These are phyloP conservation scores for Hypericum androsaemum DNA, from an alignment of 345 rosid genomes.

Conservation along the genomic window DNA sequence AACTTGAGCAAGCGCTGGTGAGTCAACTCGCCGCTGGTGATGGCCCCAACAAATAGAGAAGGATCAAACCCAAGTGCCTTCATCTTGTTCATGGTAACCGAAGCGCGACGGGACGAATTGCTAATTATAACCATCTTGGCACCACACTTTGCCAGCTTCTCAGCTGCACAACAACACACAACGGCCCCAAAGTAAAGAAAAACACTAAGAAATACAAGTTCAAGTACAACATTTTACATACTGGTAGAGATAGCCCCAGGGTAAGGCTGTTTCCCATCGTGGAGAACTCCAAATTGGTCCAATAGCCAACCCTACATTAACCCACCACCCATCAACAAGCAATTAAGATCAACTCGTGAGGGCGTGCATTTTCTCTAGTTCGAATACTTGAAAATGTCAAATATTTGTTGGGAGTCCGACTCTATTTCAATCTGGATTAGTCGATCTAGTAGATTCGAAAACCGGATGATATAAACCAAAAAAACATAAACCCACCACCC, in stretches of 20 bases:
- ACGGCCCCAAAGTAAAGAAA: neutral
- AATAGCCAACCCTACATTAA: constrained; percentile 73
- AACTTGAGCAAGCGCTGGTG: constrained; percentile 75
- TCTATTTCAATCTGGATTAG: too few relatives aligned
- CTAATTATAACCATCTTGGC: constrained; percentile 81
- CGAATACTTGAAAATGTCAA: too few relatives aligned
- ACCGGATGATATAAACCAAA: too few relatives aligned
- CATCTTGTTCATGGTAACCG: constrained; percentile 62
- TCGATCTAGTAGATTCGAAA: too few relatives aligned
- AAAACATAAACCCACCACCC: too few relatives aligned
- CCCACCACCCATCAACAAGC: neutral
- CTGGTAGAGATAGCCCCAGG: constrained; percentile 83
- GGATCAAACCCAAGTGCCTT: constrained; percentile 87
- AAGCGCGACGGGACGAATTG: constrained; percentile 89
- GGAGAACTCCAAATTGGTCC: constrained; percentile 97
- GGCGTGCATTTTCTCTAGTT: too few relatives aligned
- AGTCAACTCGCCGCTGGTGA: constrained; percentile 88
- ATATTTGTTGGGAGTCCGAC: too few relatives aligned
- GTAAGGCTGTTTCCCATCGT: constrained; percentile 83
- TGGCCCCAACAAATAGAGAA: constrained; percentile 75
- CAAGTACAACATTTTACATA: constrained; percentile 34
- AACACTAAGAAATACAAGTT: constrained; percentile 8
- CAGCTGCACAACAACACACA: constrained; percentile 38
- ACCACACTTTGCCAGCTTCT: constrained; percentile 58
- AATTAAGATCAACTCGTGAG: neutral